phyloP scores from a whole-genome alignment of 371 early-diverging fungal species.

The Mortierella sp. region DNA sequence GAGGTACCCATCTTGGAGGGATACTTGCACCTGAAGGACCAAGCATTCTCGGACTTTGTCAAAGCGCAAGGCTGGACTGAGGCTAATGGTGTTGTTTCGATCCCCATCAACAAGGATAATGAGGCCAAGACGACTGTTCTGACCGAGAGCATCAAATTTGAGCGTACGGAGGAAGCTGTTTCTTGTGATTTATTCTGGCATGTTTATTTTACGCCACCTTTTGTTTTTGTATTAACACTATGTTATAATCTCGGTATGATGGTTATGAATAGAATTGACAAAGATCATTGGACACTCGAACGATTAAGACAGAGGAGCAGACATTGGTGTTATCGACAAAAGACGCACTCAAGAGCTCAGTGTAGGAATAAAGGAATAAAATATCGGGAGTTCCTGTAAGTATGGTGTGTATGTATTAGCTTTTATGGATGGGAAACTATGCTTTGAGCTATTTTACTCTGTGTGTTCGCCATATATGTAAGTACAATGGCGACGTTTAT shows the following conservation, averaged over 20 bases:
- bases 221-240: neutral
- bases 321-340: no score
- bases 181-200: neutral
- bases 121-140: conserved; percentile 87
- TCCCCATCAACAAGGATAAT: conserved; percentile 87
- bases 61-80: conserved; percentile 78
- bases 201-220: neutral
- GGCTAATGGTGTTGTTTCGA: conserved; percentile 71
- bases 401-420: neutral
- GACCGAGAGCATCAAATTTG: conserved; percentile 90
- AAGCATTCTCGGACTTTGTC: conserved; percentile 74
- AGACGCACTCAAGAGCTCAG: no score
- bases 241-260: neutral
- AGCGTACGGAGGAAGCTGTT: conserved; percentile 58
- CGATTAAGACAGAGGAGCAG: conserved; percentile 38
- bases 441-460: neutral
- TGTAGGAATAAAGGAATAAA: neutral
- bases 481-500: neutral
- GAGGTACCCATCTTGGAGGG: conserved; percentile 64
- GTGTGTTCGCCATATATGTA: neutral
- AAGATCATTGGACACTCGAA: conserved; percentile 80
- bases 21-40: conserved; percentile 79
- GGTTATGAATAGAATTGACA: conserved; percentile 61
- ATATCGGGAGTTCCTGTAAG: neutral
- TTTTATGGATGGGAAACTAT: neutral